These are phyloP conservation scores for Paracoccidioides lutzii DNA, from an alignment of 2,329 filamentous ascomycete genomes.

Conservation along the genomic window DNA sequence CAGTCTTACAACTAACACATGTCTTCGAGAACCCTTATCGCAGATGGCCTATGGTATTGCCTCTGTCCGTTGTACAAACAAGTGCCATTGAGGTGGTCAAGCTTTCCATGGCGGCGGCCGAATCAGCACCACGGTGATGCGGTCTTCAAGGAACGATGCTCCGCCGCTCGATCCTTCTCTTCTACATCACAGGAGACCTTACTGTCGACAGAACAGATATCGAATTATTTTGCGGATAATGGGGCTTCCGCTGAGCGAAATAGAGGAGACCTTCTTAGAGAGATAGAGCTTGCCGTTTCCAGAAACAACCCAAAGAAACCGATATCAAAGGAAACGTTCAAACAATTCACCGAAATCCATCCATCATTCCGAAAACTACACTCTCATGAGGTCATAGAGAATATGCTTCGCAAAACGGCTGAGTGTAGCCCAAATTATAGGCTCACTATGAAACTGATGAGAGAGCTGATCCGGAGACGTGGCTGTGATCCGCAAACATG, in stretches of 20 bases:
- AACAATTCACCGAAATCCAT: slow-evolving; percentile 13
- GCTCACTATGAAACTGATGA: slow-evolving; percentile 21
- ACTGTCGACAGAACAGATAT: neutral
- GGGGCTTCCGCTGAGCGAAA: neutral
- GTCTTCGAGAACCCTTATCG: slow-evolving; percentile 20
- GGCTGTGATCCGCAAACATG: slow-evolving; percentile 23
- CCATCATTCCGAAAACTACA: neutral
- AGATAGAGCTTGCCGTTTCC: neutral
- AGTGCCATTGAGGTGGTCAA: neutral
- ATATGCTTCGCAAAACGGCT: slow-evolving; percentile 18
- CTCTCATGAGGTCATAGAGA: slow-evolving; percentile 18
- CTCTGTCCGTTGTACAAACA: slow-evolving; percentile 26
- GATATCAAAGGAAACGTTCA: neutral
- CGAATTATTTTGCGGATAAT: neutral
- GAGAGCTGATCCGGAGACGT: slow-evolving; percentile 27
- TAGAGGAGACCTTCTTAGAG: neutral
- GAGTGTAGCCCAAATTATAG: slow-evolving; percentile 16
- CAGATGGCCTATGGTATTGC: slow-evolving; percentile 31
- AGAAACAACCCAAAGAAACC: neutral
- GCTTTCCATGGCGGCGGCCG: neutral
- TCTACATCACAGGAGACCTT: neutral
- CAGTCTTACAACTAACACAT: slow-evolving; percentile 14
- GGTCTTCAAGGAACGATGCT: neutral
- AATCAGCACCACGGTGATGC: neutral
- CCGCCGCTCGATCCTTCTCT: neutral